Conservation (phyloP, 192 early-diverging fungal genomes). For the Gryganskiella cystojenkinii region DNA sequence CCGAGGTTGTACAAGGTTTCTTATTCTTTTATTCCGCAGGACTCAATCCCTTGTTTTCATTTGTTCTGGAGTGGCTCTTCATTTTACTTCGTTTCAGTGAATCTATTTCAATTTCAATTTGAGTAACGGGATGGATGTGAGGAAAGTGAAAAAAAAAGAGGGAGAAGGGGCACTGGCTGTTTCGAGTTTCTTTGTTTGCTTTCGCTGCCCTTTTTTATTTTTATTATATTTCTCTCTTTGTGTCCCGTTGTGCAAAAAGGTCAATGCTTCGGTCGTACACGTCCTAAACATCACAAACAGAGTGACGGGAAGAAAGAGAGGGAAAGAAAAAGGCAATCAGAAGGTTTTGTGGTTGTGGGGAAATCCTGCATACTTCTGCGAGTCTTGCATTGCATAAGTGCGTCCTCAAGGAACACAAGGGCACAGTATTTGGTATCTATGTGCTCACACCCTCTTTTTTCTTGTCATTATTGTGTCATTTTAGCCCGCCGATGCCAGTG, state of each 20-base stretch:
- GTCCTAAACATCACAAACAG: background rate
- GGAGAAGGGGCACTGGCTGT: too few relatives aligned
- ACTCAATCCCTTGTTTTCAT: too few relatives aligned
- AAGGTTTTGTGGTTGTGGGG: constrained; percentile 1
- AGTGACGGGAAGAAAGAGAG: background rate
- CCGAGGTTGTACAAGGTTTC: background rate
- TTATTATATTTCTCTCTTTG: constrained; percentile 5
- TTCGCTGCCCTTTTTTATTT: background rate
- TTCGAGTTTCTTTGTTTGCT: background rate
- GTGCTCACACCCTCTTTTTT: constrained; percentile 3
- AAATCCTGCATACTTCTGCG: too few relatives aligned
- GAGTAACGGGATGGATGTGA: background rate
- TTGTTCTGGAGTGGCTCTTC: too few relatives aligned
- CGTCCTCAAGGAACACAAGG: too few relatives aligned
- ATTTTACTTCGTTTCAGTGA: too few relatives aligned
- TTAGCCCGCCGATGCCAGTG: background rate
- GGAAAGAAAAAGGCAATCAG: background rate
- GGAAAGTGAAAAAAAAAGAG: background rate
- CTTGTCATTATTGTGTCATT: background rate
- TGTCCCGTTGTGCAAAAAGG: background rate
- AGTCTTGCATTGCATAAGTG: too few relatives aligned
- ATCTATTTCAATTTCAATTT: background rate
- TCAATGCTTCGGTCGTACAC: constrained; percentile 27
- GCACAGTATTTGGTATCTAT: too few relatives aligned
- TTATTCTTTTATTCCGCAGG: background rate